Percentiles rank a stretch among this genome's conserved stretches.
phyloP scores from a whole-genome alignment of 345 rosid species.

The Boechera retrofracta region DNA sequence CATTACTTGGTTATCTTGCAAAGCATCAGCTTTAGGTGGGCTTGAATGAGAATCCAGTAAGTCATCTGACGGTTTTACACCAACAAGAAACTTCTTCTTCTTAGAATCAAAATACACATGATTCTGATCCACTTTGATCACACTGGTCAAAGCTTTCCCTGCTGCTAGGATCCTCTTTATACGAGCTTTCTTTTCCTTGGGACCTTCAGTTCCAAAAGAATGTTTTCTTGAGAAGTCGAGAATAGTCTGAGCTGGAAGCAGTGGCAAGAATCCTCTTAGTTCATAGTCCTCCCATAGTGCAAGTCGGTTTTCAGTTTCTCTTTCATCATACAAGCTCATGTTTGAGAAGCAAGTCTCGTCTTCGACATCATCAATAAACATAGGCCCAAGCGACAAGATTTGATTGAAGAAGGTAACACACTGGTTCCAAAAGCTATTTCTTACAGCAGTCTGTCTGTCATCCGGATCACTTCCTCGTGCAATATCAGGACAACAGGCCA shows the following conservation, averaged over 20 bases:
- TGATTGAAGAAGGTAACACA: constrained; percentile 73
- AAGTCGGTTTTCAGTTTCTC: constrained; percentile 82
- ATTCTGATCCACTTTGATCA: constrained; percentile 66
- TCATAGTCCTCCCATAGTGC: constrained; percentile 97
- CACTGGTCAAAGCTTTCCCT: constrained; percentile 71
- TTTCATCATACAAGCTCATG: constrained; percentile 92
- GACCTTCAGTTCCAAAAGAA: constrained; percentile 63
- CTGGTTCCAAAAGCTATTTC: constrained; percentile 73
- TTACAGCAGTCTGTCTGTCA: constrained; percentile 65
- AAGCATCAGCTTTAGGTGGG: constrained; percentile 39
- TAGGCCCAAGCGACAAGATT: constrained; percentile 56
- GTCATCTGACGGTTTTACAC: constrained; percentile 60
- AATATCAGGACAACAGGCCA: constrained; percentile 86
- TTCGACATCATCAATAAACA: constrained; percentile 64
- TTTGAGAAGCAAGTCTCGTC: constrained; percentile 84
- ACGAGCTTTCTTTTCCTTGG: constrained; percentile 73
- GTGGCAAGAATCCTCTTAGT: constrained; percentile 87
- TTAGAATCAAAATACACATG: constrained; percentile 70
- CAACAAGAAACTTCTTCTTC: constrained; percentile 73
- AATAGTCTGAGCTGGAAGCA: constrained; percentile 85
- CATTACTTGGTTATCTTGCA: constrained; percentile 48
- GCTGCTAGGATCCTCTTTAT: constrained; percentile 83
- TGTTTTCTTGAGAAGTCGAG: constrained; percentile 84
- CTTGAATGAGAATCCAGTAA: constrained; percentile 41
- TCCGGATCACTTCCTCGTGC: constrained; percentile 69